phyloP scores from a whole-genome alignment of 805 yeast genomes.

The Kuraishia cidri region DNA sequence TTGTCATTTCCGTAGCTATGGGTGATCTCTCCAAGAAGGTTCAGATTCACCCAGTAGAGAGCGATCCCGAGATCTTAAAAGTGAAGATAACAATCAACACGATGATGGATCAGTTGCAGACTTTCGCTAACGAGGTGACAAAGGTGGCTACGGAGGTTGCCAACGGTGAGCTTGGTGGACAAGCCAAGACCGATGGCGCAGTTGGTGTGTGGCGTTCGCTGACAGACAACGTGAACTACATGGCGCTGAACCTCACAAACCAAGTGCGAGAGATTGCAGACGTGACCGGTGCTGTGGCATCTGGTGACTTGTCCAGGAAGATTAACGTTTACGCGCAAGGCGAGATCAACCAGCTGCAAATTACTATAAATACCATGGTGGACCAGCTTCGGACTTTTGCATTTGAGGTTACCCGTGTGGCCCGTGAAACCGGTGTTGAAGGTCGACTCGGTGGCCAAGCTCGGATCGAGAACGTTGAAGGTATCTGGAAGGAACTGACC shows the following conservation, averaged over 20 bases:
- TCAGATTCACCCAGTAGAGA: constrained; percentile 58
- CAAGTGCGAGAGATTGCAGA: constrained; percentile 88
- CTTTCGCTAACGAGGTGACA: constrained; percentile 75
- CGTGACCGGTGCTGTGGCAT: constrained; percentile 82
- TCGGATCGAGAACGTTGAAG: constrained; percentile 67
- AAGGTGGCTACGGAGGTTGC: constrained; percentile 87
- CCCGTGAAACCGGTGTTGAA: constrained; percentile 84
- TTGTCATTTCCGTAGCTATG: constrained; percentile 81
- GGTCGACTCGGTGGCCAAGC: constrained; percentile 90
- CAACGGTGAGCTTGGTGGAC: constrained; percentile 85
- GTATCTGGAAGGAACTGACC: constrained; percentile 81
- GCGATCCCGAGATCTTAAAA: constrained; percentile 71
- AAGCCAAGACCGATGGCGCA: constrained; percentile 76
- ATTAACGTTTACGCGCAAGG: constrained; percentile 91
- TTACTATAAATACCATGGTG: constrained; percentile 84
- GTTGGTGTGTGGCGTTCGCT: constrained; percentile 84
- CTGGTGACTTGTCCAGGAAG: constrained; percentile 75
- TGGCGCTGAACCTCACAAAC: constrained; percentile 81
- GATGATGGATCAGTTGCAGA: constrained; percentile 83
- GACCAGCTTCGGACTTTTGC: constrained; percentile 79
- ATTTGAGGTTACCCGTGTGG: constrained; percentile 79
- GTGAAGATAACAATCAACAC: constrained; percentile 77
- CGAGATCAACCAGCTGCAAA: constrained; percentile 76
- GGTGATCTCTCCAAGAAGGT: constrained; percentile 83
- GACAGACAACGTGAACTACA: constrained; percentile 77